Percentiles rank a stretch among this genome's conserved stretches.
Evolutionary conservation across 2,329 filamentous ascomycete species (phyloP).

Genomic region (Colletotrichum sp.): DNA sequence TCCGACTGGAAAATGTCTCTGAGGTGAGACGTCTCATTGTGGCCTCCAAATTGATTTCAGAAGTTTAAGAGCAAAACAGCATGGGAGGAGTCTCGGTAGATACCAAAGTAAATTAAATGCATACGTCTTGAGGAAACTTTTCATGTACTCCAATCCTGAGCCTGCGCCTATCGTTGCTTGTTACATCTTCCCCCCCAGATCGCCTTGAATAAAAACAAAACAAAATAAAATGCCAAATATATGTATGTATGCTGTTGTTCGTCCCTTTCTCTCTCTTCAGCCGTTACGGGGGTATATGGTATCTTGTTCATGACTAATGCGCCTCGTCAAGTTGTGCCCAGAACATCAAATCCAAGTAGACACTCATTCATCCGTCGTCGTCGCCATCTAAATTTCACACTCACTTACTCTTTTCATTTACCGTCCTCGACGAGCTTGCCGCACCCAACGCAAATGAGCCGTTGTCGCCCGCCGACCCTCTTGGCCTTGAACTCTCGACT

Average conservation of each 20-base stretch:
- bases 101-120: not conserved
- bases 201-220: not conserved
- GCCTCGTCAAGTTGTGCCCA: slow-evolving; percentile 1
- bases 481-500: slow-evolving; percentile 67
- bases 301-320: slow-evolving; percentile 16
- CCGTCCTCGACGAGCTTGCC: slow-evolving; percentile 33
- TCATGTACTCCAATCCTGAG: not conserved
- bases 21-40: not conserved
- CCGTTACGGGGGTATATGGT: slow-evolving; percentile 10
- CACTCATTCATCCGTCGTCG: not conserved
- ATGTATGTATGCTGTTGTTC: not conserved
- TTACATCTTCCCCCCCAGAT: not conserved
- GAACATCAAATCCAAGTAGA: slow-evolving; percentile 1
- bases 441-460: slow-evolving; percentile 66
- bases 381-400: not conserved
- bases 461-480: slow-evolving; percentile 56
- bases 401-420: not conserved
- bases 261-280: not conserved
- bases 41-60: not conserved
- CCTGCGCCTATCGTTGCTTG: not conserved
- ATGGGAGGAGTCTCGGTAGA: not conserved
- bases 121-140: not conserved
- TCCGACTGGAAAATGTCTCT: slow-evolving; percentile 27
- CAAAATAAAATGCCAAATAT: not conserved
- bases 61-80: not conserved